Conservation (phyloP, 2,329 filamentous ascomycete species). For the Cladosporium sp. region DNA sequence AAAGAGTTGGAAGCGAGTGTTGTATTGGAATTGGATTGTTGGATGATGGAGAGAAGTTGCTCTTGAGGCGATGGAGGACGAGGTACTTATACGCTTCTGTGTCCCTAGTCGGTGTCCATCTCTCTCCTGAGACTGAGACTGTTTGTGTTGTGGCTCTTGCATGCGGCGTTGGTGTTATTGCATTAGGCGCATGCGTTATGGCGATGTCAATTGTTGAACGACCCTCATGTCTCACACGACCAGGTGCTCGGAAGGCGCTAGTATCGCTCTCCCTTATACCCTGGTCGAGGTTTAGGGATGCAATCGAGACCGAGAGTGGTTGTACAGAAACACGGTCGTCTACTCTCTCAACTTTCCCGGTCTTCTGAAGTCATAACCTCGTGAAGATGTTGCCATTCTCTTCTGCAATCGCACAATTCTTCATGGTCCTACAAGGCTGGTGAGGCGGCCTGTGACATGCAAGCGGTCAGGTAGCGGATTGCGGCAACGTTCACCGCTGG, state of each 20-base stretch:
- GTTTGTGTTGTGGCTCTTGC: slow-evolving; percentile 2
- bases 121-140: background rate
- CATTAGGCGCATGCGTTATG: background rate
- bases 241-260: background rate
- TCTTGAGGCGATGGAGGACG: background rate
- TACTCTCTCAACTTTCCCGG: background rate
- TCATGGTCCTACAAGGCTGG: slow-evolving; percentile 1
- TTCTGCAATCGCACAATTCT: background rate
- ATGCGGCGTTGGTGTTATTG: background rate
- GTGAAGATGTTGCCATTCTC: background rate
- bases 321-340: background rate
- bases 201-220: slow-evolving; percentile 3
- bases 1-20: slow-evolving; percentile 13
- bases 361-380: background rate
- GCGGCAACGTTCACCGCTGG: slow-evolving; percentile 10
- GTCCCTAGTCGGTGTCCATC: background rate
- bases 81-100: slow-evolving; percentile 9
- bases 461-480: background rate
- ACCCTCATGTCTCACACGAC: slow-evolving; percentile 6
- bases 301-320: background rate
- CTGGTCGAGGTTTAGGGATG: background rate
- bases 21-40: slow-evolving; percentile 13
- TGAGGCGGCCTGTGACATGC: background rate
- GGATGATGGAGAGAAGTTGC: slow-evolving; percentile 5
- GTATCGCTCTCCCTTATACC: background rate